Evolutionary conservation across 2,329 filamentous ascomycete genomes (phyloP).

Genomic region (Erysiphe neolycopersici): DNA sequence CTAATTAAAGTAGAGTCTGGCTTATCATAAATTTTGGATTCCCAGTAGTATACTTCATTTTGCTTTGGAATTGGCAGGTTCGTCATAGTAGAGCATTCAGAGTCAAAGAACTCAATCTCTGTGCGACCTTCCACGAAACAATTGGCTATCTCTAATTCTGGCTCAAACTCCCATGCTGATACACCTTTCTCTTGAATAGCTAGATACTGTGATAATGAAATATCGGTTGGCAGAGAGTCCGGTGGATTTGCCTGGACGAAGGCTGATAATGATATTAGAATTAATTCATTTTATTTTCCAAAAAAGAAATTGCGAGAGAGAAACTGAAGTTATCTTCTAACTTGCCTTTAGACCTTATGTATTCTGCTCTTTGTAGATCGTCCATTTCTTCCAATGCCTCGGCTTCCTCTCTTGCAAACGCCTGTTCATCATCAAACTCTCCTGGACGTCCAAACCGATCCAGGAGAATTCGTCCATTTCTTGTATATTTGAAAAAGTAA

Average conservation of each 20-base stretch:
- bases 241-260: slow-evolving; percentile 86
- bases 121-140: slow-evolving; percentile 93
- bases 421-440: slow-evolving; percentile 94
- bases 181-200: slow-evolving; percentile 98
- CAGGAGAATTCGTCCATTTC: slow-evolving; percentile 66
- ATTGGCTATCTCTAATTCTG: slow-evolving; percentile 95
- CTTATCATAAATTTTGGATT: slow-evolving; percentile 95
- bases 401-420: slow-evolving; percentile 77
- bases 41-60: slow-evolving; percentile 99
- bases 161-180: slow-evolving; percentile 98
- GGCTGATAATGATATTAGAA: slow-evolving; percentile 23
- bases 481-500: slow-evolving; percentile 85
- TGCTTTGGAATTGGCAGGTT: slow-evolving; percentile 94
- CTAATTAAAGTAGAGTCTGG: slow-evolving; percentile 66
- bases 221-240: slow-evolving; percentile 87
- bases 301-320: background rate
- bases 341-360: slow-evolving; percentile 80
- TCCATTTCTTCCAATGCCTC: slow-evolving; percentile 92
- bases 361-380: slow-evolving; percentile 70
- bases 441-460: slow-evolving; percentile 82
- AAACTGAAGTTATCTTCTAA: background rate
- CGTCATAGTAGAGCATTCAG: slow-evolving; percentile 58
- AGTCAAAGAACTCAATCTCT: slow-evolving; percentile 97
- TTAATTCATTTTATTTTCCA: background rate
- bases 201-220: slow-evolving; percentile 88